A percentile compares a stretch with the other conserved stretches of the same genome.
These are phyloP conservation scores for Geoglossum cookeanum DNA, from an alignment of 2,329 filamentous ascomycete species.

Conservation along the genomic window DNA sequence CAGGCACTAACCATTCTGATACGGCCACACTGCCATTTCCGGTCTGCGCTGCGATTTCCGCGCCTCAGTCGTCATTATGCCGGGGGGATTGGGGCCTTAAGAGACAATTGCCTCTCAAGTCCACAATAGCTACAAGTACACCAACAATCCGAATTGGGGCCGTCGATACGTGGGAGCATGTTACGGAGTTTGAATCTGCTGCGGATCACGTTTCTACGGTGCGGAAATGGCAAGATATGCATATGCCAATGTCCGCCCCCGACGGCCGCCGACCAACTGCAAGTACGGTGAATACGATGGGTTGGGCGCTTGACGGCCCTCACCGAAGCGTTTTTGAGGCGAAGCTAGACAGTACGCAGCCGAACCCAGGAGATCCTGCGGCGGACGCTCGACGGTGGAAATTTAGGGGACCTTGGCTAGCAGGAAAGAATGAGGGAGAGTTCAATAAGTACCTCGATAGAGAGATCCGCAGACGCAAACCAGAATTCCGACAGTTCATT, in stretches of 20 bases:
- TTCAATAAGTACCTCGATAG: constrained; percentile 37
- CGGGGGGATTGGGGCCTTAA: constrained; percentile 90
- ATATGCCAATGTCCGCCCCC: constrained; percentile 44
- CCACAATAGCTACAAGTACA: constrained; percentile 48
- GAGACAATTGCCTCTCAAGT: constrained; percentile 57
- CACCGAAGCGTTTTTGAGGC: constrained; percentile 2
- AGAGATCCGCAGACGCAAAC: constrained; percentile 32
- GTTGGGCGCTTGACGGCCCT: not conserved
- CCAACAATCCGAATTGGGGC: constrained; percentile 58
- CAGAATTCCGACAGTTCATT: constrained; percentile 36
- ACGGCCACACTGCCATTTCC: constrained; percentile 61
- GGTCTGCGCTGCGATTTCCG: constrained; percentile 66
- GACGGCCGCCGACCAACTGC: constrained; percentile 4
- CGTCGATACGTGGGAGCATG: constrained; percentile 68
- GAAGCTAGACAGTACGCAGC: not conserved
- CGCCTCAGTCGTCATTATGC: constrained; percentile 49
- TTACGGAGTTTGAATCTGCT: constrained; percentile 75
- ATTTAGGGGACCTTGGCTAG: constrained; percentile 47
- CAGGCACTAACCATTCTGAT: constrained; percentile 35
- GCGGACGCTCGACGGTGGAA: constrained; percentile 35
- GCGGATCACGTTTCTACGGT: constrained; percentile 65
- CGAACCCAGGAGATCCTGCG: not conserved
- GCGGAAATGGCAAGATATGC: constrained; percentile 71
- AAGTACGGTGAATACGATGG: not conserved
- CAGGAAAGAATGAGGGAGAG: constrained; percentile 39